Evolutionary conservation across 257 asterid genomes (phyloP).

Genomic region (Solanum phureja): DNA sequence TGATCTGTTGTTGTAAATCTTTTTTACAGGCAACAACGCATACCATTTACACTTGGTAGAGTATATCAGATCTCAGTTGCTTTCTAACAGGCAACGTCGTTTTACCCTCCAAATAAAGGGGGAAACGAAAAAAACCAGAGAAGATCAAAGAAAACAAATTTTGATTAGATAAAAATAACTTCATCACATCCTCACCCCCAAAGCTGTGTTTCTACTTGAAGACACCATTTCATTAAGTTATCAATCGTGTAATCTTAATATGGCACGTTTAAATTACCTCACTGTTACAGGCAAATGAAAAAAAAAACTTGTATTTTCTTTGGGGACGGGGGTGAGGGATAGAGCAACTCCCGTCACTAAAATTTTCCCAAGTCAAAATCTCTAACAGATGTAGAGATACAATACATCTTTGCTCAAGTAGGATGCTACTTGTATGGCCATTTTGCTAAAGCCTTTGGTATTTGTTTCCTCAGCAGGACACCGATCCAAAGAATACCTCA

Average conservation of each 20-base stretch:
- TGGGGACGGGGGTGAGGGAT: neutral
- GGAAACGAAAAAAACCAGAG: neutral
- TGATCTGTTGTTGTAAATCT: neutral
- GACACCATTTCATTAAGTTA: neutral
- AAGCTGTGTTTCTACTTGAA: neutral
- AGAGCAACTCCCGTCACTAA: neutral
- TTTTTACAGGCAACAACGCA: neutral
- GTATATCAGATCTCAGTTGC: neutral
- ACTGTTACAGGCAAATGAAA: neutral
- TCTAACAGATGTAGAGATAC: neutral
- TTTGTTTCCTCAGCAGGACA: neutral
- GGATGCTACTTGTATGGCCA: neutral
- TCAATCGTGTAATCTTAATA: neutral
- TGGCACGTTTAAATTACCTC: neutral
- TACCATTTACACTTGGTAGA: neutral
- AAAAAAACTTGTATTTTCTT: neutral
- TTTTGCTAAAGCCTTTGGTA: neutral
- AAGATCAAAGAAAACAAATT: neutral
- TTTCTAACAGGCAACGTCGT: neutral
- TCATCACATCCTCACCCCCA: neutral
- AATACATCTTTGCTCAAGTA: neutral
- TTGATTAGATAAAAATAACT: neutral
- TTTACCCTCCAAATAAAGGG: neutral
- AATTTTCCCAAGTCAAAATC: neutral
- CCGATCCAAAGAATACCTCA: neutral